Evolutionary conservation across 2,329 filamentous ascomycete genomes (phyloP), one percentile per base, ranked within the genome.

Genomic region (Thielaviopsis euricoi): DNA sequence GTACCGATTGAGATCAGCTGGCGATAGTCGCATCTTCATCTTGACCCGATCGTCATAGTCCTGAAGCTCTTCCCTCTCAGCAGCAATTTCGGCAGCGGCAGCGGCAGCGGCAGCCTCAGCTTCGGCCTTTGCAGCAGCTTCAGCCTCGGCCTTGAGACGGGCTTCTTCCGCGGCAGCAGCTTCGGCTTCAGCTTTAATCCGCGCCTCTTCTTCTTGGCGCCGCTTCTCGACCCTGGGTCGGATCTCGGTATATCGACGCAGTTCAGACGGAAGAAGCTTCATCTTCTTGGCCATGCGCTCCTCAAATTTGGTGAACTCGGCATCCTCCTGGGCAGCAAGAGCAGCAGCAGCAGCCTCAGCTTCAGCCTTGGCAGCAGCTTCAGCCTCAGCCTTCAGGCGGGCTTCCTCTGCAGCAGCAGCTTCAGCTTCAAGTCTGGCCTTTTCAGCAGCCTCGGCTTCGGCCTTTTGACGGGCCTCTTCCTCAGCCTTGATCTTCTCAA

Each of bases 391-490:
- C 6, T 19, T 40, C 17, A 26, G 19, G 1, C 52, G 48, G 13
- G 23, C 54, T 21, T 55, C 55, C 52, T 57, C 54, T 10, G 48
- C 49, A 9, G 10, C 19, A 10, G 50, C 49, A 56, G 50, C 37
- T 12, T 51, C 55, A 23, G 57, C 55, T 19, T 57, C 61, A 13
- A 64, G 59, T 6, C 60, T 51, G 9, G 51, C 66, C 40, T 64
- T 64, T 25, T 62, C 63, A 48, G 65, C 65, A 53, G 63, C 65
- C 62, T 69, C 60, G 62, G 68, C 64, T 63, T 68, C 65, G 19
- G 65, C 63, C n/a, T 68, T 70, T 19, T 70, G 70, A 40, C 69
- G 69, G 10, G 63, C 68, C n/a, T 65, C 70, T 37, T 66, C 65
- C 12, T 67, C 67, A 52, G 67, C 70, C 22, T 65, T 68, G 52